A percentile compares a stretch with the other conserved stretches of the same genome.
Conservation (phyloP, 2,329 filamentous ascomycete species). For the Pseudophaeomoniella oleicola region DNA sequence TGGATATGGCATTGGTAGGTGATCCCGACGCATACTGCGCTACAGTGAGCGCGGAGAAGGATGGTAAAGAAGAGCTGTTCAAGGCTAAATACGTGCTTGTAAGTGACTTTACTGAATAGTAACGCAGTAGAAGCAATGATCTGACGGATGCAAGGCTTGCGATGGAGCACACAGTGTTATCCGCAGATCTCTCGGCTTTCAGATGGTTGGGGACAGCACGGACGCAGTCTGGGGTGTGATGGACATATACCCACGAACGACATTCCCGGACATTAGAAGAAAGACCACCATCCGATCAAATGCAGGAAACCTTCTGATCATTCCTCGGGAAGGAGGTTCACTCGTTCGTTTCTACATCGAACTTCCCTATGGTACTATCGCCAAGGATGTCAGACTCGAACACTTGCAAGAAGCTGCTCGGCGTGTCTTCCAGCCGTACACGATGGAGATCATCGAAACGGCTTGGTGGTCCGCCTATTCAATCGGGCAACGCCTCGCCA, state of each 20-base stretch:
- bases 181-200: slow-evolving; percentile 24
- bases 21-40: slow-evolving; percentile 29
- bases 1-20: slow-evolving; percentile 27
- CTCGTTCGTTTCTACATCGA: slow-evolving; percentile 51
- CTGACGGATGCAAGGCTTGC: slow-evolving; percentile 21
- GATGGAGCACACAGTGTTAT: slow-evolving; percentile 31
- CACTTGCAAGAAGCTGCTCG: slow-evolving; percentile 39
- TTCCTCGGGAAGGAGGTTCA: slow-evolving; percentile 39
- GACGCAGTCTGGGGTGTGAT: slow-evolving; percentile 41
- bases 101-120: slow-evolving; percentile 11
- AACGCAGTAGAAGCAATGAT: background rate
- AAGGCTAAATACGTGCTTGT: slow-evolving; percentile 38
- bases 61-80: slow-evolving; percentile 25
- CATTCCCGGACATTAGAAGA: slow-evolving; percentile 36
- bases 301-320: slow-evolving; percentile 32
- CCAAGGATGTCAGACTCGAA: slow-evolving; percentile 36
- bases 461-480: slow-evolving; percentile 59
- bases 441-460: slow-evolving; percentile 39
- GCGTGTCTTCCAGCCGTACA: slow-evolving; percentile 40
- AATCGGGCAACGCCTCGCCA: slow-evolving; percentile 57
- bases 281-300: slow-evolving; percentile 33
- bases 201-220: slow-evolving; percentile 45
- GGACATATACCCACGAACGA: slow-evolving; percentile 34
- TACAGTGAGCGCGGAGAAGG: slow-evolving; percentile 26
- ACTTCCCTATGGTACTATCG: slow-evolving; percentile 33